Evolutionary conservation across 2,329 filamentous ascomycete genomes (phyloP).

Genomic region (Rutstroemia sydowiana): DNA sequence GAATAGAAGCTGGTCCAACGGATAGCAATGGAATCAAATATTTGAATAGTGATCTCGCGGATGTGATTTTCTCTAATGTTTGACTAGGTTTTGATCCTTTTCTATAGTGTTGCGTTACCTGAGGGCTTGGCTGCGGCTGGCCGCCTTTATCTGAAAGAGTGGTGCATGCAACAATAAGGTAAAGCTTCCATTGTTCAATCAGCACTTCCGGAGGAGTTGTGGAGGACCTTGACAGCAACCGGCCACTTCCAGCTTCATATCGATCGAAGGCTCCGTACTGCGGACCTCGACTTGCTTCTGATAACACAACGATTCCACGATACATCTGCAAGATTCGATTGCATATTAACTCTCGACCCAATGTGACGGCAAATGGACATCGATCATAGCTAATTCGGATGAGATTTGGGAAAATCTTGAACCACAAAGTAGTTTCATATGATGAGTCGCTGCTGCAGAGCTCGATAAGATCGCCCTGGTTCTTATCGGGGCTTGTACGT

Average conservation of each 20-base stretch:
- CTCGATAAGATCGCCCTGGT: slow-evolving; percentile 81
- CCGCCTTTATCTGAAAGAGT: slow-evolving; percentile 79
- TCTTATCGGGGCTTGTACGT: slow-evolving; percentile 58
- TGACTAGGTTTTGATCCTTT: slow-evolving; percentile 70
- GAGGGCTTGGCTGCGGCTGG: slow-evolving; percentile 47
- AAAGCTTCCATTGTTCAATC: slow-evolving; percentile 96
- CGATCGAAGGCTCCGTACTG: slow-evolving; percentile 47
- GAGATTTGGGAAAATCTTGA: slow-evolving; percentile 94
- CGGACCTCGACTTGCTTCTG: slow-evolving; percentile 61
- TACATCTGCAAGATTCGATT: slow-evolving; percentile 92
- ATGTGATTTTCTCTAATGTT: slow-evolving; percentile 72
- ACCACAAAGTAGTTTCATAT: slow-evolving; percentile 93
- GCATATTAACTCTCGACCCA: slow-evolving; percentile 87
- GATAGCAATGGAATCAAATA: slow-evolving; percentile 84
- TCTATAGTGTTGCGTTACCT: slow-evolving; percentile 65
- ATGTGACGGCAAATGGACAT: slow-evolving; percentile 83
- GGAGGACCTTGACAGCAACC: slow-evolving; percentile 42
- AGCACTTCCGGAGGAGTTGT: slow-evolving; percentile 77
- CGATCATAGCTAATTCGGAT: slow-evolving; percentile 84
- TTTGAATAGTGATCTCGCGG: slow-evolving; percentile 82
- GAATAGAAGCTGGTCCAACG: slow-evolving; percentile 69
- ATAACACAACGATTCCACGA: slow-evolving; percentile 69
- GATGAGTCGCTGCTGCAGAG: slow-evolving; percentile 92
- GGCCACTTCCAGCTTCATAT: slow-evolving; percentile 45
- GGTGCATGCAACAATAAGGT: slow-evolving; percentile 93